phyloP scores from a whole-genome alignment of 129 eudicot genomes.

The Saposhnikovia divaricata region DNA sequence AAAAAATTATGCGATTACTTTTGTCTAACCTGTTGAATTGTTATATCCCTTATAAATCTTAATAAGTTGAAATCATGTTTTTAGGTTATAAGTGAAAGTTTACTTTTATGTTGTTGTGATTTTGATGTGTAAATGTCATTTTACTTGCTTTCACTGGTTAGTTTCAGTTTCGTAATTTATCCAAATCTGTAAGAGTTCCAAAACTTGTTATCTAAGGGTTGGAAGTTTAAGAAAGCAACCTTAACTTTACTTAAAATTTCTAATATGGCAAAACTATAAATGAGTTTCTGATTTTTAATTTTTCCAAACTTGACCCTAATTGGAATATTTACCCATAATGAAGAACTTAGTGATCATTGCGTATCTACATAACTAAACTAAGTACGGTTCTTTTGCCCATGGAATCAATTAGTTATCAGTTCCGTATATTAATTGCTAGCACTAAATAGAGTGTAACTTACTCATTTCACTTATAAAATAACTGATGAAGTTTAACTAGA shows the following conservation, averaged over 20 bases:
- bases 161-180: not conserved
- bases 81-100: not conserved
- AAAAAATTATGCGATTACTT: no score
- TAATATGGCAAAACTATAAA: not conserved
- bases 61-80: no score
- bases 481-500: no score
- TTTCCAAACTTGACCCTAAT: not conserved
- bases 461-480: no score
- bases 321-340: not conserved
- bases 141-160: not conserved
- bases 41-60: no score
- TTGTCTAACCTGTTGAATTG: no score
- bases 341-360: not conserved
- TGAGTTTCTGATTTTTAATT: not conserved
- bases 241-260: not conserved
- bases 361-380: not conserved
- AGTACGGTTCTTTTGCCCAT: not conserved
- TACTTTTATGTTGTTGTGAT: not conserved
- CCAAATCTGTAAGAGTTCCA: not conserved
- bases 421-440: not conserved
- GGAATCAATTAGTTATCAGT: not conserved
- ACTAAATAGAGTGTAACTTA: no score
- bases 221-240: conserved; percentile 2
- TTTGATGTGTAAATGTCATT: not conserved
- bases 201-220: not conserved